phyloP scores from a whole-genome alignment of 768 basidiomycete genomes.

The Albatrellus ellisii region DNA sequence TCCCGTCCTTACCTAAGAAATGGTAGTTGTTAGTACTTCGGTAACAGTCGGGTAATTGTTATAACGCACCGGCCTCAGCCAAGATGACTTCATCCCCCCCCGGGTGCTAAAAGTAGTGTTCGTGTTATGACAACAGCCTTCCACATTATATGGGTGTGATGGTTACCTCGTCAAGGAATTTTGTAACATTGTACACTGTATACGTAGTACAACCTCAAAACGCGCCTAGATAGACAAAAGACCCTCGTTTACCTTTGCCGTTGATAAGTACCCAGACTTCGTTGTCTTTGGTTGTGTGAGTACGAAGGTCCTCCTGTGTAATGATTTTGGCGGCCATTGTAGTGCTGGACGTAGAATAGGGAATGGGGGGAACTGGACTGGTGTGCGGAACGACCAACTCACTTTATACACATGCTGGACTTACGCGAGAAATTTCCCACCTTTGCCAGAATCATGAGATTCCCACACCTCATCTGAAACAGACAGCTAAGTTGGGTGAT shows the following conservation, averaged over 20 bases:
- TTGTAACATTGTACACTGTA: conserved; percentile 84
- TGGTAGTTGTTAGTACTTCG: conserved; percentile 1
- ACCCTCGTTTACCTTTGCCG: conserved; percentile 51
- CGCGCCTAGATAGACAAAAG: conserved; percentile 3
- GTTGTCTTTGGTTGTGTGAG: conserved; percentile 58
- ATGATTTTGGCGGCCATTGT: conserved; percentile 35
- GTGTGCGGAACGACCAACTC: conserved; percentile 8
- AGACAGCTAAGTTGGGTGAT: no score
- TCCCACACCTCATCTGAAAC: no score
- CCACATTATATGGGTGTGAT: background rate
- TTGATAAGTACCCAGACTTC: conserved; percentile 78
- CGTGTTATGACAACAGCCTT: background rate
- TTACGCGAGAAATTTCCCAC: background rate
- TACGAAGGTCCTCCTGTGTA: conserved; percentile 65
- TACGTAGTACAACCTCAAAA: conserved; percentile 10
- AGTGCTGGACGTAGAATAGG: conserved; percentile 8
- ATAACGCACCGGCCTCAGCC: conserved; percentile 71
- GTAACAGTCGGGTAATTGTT: background rate
- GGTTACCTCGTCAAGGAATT: conserved; percentile 86
- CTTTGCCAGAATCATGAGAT: background rate
- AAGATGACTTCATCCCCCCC: conserved; percentile 98
- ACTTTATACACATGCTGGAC: background rate
- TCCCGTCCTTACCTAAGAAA: conserved; percentile 79
- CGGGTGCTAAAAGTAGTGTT: conserved; percentile 51
- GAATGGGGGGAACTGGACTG: conserved; percentile 10